Base-by-base conservation (phyloP, 176 grass and related monocot genomes). In the Bolboschoenus planiculmis region DNA sequence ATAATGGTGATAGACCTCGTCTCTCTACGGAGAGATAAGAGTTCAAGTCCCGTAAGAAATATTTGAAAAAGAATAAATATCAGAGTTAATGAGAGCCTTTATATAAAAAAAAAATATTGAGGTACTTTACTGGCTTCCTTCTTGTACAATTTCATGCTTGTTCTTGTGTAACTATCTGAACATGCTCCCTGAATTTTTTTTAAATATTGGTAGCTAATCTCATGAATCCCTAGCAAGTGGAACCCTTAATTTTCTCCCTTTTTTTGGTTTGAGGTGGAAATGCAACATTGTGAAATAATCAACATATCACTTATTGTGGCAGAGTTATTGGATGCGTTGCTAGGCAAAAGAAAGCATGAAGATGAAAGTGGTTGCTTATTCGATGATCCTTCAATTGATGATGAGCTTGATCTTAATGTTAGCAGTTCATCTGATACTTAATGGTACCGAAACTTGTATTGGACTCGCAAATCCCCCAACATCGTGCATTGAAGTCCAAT, bases 281-380 rank as follows among this genome's bases (percentile, higher is more conserved):
- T 51, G 18, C 4, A 77, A 50, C 15, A 33, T 51, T 77, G 6
- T 33, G 7, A 77, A 77, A 33, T 77, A 42, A 73, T 9, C 1
- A 65, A 83, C n/a, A n/a, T n/a, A 68, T 61, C n/a, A 23, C 27
- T 36, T 18, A 15, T 67, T 80, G 16, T 68, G 24, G 15, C 81
- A 95, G 96, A 99, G 43, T 78, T 99, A 29, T 85, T 99, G 47
- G 92, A 99, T 86, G 90, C 87, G 55, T 88, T 99, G 46, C 92
- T 92, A 30, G 85, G 89, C 79, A 99, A 99, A 89, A 93, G 96
- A 54, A 99, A 80, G 80, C 91, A 80, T 73, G 89, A 86, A 11
- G 90, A 91, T 87, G 92, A 83, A 44, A 83, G 77, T 51, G 86
- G 88, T 65, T 59, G 15, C 39, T 82, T 58, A 13, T 93, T 84